Base-by-base conservation (phyloP, 768 basidiomycete species). In the Cystobasidium tubakii region DNA sequence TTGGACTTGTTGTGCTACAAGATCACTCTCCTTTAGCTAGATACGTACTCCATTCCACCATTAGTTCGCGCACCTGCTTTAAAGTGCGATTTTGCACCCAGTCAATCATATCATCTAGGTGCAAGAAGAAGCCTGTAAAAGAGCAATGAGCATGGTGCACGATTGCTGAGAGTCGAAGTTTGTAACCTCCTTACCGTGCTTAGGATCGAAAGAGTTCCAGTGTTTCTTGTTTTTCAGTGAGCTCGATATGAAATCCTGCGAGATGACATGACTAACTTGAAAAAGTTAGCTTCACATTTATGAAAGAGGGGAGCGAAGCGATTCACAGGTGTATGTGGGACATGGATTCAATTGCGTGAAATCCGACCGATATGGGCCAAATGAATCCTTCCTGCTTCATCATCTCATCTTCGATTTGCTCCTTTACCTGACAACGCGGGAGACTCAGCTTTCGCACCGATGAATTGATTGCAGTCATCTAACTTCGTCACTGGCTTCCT, bases 71-170 rank as follows among this genome's bases (percentile, higher is more conserved):
- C 29, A 71, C 69, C 54, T 71, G 27, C 39, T 60, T 55, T 3
- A 75, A 25, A 1, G 55, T 75, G 1, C 74, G 67, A 17, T 50
- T 62, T 44, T 75, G 71, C 1, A 60, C 50, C 74, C 70, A 72
- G 23, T 46, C 36, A 17, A 75, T 46, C 34, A 75, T 36, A n/a
- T 75, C 74, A 12, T 54, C 50, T 1, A 75, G 74, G 34, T 74
- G 74, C 1, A 76, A 50, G 29, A 76, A 74, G 74, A 76, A 36
- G 80, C 79, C 31, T 81, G 71, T 33, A 27, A 17, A 21, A 19
- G 15, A 39, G 21, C 27, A 25, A n/a, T 75, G 1, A 33, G 39
- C 17, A 17, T 23, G 19, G 42, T 27, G 39, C 25, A 25, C 42
- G 21, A 60, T n/a, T n/a, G n/a, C n/a, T 42, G 55, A 73, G 15